Percentiles rank a stretch among this genome's conserved stretches.
Evolutionary conservation across 2,329 filamentous ascomycete species (phyloP).

Genomic region (Diaporthe sp.): DNA sequence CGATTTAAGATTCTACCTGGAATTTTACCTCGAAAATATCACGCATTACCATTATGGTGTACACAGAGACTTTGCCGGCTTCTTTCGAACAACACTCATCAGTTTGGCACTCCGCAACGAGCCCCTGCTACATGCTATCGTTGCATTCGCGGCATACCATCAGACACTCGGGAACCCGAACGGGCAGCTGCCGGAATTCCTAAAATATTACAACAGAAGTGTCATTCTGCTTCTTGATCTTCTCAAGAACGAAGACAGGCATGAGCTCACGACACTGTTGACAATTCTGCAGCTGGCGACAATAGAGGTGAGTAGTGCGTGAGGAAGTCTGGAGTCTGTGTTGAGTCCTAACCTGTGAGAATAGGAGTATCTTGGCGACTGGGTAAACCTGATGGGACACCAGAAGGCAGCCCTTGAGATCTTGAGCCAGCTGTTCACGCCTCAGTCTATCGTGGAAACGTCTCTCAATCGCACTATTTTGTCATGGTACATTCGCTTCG

Average conservation of each 20-base stretch:
- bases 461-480: slow-evolving; percentile 80
- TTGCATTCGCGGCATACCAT: slow-evolving; percentile 91
- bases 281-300: slow-evolving; percentile 93
- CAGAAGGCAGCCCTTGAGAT: slow-evolving; percentile 91
- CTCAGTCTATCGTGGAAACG: slow-evolving; percentile 79
- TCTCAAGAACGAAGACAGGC: slow-evolving; percentile 78
- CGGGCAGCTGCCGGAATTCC: slow-evolving; percentile 83
- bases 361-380: slow-evolving; percentile 95
- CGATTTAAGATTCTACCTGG: slow-evolving; percentile 83
- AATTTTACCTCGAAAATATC: slow-evolving; percentile 83
- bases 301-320: slow-evolving; percentile 77
- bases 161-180: slow-evolving; percentile 78
- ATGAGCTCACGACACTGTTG: slow-evolving; percentile 80
- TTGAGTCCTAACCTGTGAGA: slow-evolving; percentile 28
- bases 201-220: slow-evolving; percentile 91
- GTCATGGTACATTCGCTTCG: slow-evolving; percentile 92
- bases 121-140: slow-evolving; percentile 86
- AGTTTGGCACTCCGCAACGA: slow-evolving; percentile 81
- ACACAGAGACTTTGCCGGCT: slow-evolving; percentile 77
- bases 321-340: slow-evolving; percentile 45
- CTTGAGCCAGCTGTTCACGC: slow-evolving; percentile 82
- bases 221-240: slow-evolving; percentile 81
- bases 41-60: slow-evolving; percentile 87
- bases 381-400: slow-evolving; percentile 93
- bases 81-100: slow-evolving; percentile 80